Percentiles rank a stretch among this genome's conserved stretches.
These are phyloP conservation scores for Naegleria lovaniensis DNA, from an alignment of 208 protist species.

Conservation along the genomic window DNA sequence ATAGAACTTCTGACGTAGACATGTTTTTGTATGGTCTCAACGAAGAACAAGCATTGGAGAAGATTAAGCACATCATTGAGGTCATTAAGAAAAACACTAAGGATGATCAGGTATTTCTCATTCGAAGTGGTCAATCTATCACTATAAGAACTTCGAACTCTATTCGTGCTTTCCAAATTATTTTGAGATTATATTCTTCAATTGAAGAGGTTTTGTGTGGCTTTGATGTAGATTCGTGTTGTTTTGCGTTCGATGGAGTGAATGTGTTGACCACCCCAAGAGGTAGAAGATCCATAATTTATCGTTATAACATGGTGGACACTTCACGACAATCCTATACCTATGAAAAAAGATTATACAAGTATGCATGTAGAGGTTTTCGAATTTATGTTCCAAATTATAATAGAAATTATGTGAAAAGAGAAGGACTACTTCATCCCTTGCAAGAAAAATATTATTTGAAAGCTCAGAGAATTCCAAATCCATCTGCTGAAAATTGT, in stretches of 20 bases:
- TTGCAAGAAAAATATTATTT: not conserved
- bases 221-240: conserved; percentile 35
- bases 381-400: conserved; percentile 25
- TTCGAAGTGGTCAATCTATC: too few species aligned
- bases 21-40: too few species aligned
- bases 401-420: not conserved
- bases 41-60: too few species aligned
- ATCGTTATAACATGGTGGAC: conserved; percentile 31
- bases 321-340: conserved; percentile 34
- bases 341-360: conserved; percentile 33
- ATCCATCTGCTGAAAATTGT: not conserved
- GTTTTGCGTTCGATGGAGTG: not conserved
- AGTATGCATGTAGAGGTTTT: conserved; percentile 39
- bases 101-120: too few species aligned
- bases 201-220: conserved; percentile 32
- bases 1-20: too few species aligned
- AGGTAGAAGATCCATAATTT: not conserved
- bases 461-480: not conserved
- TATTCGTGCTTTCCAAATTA: conserved; percentile 30
- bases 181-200: conserved; percentile 35
- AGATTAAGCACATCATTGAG: too few species aligned
- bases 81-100: too few species aligned
- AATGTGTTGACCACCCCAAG: not conserved
- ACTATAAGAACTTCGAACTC: not conserved
- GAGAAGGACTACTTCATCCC: not conserved